A percentile compares a stretch with the other conserved stretches of the same genome.
These are phyloP conservation scores for Kazachstania sp. DNA, from an alignment of 1,139 yeast genomes.

Conservation along the genomic window DNA sequence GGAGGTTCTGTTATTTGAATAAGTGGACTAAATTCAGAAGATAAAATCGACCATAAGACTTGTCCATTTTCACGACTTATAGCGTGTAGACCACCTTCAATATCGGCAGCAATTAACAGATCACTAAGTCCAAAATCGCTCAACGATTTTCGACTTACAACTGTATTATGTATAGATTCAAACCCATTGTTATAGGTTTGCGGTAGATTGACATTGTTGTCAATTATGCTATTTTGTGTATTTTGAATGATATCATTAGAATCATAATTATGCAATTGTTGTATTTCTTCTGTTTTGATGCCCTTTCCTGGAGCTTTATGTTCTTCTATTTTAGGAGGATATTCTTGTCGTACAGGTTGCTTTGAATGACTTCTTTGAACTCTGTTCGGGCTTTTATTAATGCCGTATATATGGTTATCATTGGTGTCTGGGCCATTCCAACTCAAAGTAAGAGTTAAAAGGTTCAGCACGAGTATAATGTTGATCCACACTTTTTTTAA, in stretches of 20 bases:
- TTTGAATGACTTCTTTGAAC: neutral
- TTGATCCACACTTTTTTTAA: neutral
- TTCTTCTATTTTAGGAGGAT: neutral
- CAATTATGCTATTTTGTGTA: neutral
- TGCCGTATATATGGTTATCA: neutral
- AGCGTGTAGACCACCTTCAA: slow-evolving; percentile 85
- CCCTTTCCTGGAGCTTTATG: neutral
- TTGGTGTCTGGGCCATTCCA: neutral
- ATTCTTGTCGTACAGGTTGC: neutral
- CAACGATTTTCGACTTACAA: slow-evolving; percentile 15
- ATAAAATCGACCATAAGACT: slow-evolving; percentile 64
- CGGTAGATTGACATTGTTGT: neutral
- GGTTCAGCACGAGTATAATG: neutral
- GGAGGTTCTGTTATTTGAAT: slow-evolving; percentile 22
- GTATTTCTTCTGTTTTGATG: neutral
- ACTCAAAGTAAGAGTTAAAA: neutral
- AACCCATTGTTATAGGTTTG: neutral
- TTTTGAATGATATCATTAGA: neutral
- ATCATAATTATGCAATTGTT: neutral
- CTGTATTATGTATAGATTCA: slow-evolving; percentile 6
- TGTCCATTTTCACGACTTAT: slow-evolving; percentile 70
- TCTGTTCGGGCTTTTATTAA: neutral
- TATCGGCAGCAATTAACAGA: slow-evolving; percentile 63
- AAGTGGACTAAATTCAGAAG: slow-evolving; percentile 29
- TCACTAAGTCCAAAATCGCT: slow-evolving; percentile 38